Evolutionary conservation across 345 rosid species (phyloP).

Genomic region (Eucalyptus sp.): DNA sequence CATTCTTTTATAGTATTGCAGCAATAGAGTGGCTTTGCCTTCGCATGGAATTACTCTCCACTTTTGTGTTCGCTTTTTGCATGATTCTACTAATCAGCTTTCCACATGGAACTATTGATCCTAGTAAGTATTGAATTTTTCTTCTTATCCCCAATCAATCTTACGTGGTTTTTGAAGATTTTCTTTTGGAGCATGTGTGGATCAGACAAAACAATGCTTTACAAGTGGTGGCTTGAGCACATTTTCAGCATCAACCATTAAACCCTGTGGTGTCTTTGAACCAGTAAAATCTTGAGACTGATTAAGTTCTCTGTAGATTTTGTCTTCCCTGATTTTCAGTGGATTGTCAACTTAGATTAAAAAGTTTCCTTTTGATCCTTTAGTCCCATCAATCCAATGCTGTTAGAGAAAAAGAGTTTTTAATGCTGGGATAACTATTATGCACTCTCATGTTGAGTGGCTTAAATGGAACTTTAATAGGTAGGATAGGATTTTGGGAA

Average conservation of each 20-base stretch:
- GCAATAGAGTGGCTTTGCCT: slow-evolving; percentile 99
- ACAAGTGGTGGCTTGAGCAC: background rate
- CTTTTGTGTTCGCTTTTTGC: slow-evolving; percentile 95
- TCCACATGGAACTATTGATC: slow-evolving; percentile 93
- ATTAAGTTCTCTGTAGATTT: background rate
- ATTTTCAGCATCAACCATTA: background rate
- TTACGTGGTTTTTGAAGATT: background rate
- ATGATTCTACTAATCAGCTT: slow-evolving; percentile 97
- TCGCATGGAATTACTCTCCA: slow-evolving; percentile 96
- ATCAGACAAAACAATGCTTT: background rate
- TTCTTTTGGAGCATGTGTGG: background rate
- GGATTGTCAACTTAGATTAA: background rate
- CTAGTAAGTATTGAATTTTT: slow-evolving; percentile 48
- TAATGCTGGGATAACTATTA: background rate
- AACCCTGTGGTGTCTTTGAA: background rate
- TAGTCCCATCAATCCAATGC: background rate
- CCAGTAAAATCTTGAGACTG: background rate
- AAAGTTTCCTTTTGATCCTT: background rate
- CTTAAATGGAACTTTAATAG: background rate
- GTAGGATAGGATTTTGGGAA: background rate
- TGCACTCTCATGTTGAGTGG: background rate
- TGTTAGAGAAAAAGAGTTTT: background rate
- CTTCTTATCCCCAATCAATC: background rate
- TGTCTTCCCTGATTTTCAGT: background rate
- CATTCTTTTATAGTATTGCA: slow-evolving; percentile 95